phyloP scores from a whole-genome alignment of 371 early-diverging fungal genomes.

The Sporodiniella umbellata region DNA sequence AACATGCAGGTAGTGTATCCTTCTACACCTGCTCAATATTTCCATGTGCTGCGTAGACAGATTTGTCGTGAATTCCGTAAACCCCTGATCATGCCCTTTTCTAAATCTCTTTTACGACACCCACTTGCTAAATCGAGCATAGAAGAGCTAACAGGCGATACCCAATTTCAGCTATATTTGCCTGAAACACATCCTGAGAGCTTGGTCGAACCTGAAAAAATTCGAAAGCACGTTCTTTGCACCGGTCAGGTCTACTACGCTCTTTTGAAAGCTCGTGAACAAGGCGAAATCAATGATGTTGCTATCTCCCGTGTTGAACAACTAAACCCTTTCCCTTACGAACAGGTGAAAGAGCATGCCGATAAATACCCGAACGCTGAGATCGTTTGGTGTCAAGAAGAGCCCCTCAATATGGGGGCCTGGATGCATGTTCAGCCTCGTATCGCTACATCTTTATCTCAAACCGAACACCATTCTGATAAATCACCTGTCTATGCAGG shows the following conservation, averaged over 20 bases:
- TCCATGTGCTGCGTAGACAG: conserved; percentile 94
- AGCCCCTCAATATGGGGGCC: conserved; percentile 90
- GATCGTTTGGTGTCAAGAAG: conserved; percentile 94
- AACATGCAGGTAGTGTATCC: conserved; percentile 97
- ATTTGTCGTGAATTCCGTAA: conserved; percentile 96
- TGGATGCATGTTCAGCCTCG: conserved; percentile 90
- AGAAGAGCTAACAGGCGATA: conserved; percentile 78
- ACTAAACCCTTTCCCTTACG: conserved; percentile 94
- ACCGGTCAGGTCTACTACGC: conserved; percentile 96
- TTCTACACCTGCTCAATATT: conserved; percentile 94
- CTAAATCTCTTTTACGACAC: conserved; percentile 93
- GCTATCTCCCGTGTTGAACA: conserved; percentile 96
- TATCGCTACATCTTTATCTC: conserved; percentile 69
- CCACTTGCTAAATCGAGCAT: conserved; percentile 85
- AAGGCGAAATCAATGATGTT: conserved; percentile 79
- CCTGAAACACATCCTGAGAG: conserved; percentile 85
- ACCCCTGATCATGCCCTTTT: conserved; percentile 83
- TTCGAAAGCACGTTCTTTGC: conserved; percentile 89
- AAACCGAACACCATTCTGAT: conserved; percentile 68
- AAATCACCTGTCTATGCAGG: conserved; percentile 83
- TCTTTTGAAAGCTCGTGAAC: conserved; percentile 80
- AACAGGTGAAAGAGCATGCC: conserved; percentile 76
- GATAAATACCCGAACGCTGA: conserved; percentile 91
- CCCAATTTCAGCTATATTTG: conserved; percentile 86
- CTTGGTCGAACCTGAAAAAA: conserved; percentile 71